Evolutionary conservation across 345 rosid species (phyloP).

Genomic region (Eucalyptus cladocalyx): DNA sequence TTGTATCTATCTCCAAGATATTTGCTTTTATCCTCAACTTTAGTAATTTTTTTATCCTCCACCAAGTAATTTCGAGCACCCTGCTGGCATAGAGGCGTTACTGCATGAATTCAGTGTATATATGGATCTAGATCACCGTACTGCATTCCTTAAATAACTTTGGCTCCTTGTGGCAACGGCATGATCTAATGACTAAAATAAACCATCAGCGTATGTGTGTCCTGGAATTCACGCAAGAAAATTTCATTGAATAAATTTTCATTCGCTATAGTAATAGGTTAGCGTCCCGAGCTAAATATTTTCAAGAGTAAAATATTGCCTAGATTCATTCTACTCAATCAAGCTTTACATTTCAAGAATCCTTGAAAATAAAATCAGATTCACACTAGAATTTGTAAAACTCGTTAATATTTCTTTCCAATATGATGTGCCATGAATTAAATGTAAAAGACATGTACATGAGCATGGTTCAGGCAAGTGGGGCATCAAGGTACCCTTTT

Average conservation of each 20-base stretch:
- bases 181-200: neutral
- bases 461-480: neutral
- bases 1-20: neutral
- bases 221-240: neutral
- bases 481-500: neutral
- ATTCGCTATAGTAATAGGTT: neutral
- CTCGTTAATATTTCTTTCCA: neutral
- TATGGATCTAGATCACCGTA: neutral
- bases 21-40: neutral
- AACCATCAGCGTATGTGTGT: neutral
- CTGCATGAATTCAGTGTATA: neutral
- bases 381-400: neutral
- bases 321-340: neutral
- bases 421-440: neutral
- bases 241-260: neutral
- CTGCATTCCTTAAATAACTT: neutral
- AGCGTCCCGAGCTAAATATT: neutral
- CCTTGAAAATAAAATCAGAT: neutral
- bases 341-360: neutral
- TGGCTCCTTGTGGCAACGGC: neutral
- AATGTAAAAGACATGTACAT: neutral
- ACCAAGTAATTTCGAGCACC: neutral
- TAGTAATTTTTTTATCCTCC: neutral
- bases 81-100: neutral
- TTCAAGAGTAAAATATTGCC: neutral